Percentiles rank a stretch among this genome's conserved stretches.
These are phyloP conservation scores for Coemansia sp. DNA, from an alignment of 192 early-diverging fungal species.

Conservation along the genomic window DNA sequence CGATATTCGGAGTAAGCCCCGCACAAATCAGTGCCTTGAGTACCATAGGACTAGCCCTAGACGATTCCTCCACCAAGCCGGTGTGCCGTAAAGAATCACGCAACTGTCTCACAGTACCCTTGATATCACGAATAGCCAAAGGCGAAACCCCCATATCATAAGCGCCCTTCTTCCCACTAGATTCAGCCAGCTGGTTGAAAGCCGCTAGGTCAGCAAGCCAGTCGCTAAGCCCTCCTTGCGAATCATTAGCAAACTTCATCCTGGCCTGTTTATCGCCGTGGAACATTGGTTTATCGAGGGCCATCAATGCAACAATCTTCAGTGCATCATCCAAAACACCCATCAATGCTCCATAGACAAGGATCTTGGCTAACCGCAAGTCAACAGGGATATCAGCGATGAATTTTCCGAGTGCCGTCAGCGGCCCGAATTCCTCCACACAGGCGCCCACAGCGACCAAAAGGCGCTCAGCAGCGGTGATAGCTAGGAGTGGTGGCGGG, in stretches of 20 bases:
- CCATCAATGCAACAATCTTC: slow-evolving; percentile 67
- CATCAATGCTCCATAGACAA: slow-evolving; percentile 73
- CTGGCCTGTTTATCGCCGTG: not conserved
- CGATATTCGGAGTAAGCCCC: slow-evolving; percentile 84
- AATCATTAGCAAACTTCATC: slow-evolving; percentile 25
- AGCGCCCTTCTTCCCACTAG: not conserved
- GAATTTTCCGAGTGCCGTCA: slow-evolving; percentile 71
- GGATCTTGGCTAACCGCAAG: slow-evolving; percentile 75
- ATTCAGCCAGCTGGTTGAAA: slow-evolving; percentile 50
- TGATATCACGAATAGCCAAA: slow-evolving; percentile 65
- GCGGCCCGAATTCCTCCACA: slow-evolving; percentile 34
- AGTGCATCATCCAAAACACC: slow-evolving; percentile 73
- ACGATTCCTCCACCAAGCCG: slow-evolving; percentile 1
- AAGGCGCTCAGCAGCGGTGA: slow-evolving; percentile 61
- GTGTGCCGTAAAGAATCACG: slow-evolving; percentile 53
- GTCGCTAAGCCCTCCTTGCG: slow-evolving; percentile 61
- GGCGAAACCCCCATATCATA: slow-evolving; percentile 56
- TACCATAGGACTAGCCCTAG: slow-evolving; percentile 38
- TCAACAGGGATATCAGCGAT: slow-evolving; percentile 77
- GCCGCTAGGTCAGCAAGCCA: slow-evolving; percentile 66
- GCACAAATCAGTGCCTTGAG: slow-evolving; percentile 77
- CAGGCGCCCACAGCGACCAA: slow-evolving; percentile 68
- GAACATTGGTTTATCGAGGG: slow-evolving; percentile 28
- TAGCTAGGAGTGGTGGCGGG: slow-evolving; percentile 61
- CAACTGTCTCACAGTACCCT: slow-evolving; percentile 61